phyloP scores from a whole-genome alignment of 78 protist genomes.

The Protostelium mycophagum region DNA sequence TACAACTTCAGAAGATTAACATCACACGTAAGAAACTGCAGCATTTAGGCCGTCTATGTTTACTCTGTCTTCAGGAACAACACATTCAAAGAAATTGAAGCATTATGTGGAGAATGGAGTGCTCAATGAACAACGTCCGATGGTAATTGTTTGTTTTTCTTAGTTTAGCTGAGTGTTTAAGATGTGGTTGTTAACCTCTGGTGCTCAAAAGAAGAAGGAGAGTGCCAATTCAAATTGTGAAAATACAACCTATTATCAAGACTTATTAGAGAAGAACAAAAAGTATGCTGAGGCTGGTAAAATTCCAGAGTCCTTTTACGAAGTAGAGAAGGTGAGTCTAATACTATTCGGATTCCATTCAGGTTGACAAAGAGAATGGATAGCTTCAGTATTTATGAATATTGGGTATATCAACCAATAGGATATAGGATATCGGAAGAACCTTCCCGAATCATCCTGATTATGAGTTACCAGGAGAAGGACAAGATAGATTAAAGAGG shows the following conservation, averaged over 20 bases:
- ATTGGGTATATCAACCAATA: too few relatives aligned
- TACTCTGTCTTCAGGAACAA: background rate
- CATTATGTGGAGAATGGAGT: background rate
- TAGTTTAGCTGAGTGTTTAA: too few relatives aligned
- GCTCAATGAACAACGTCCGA: background rate
- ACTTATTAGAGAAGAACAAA: background rate
- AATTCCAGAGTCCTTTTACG: background rate
- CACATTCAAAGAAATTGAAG: background rate
- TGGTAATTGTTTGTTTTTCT: background rate
- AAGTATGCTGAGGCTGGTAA: background rate
- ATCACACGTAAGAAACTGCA: background rate
- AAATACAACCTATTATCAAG: background rate
- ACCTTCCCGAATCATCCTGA: background rate
- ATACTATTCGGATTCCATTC: background rate
- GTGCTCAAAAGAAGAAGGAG: background rate
- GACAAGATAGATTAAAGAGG: background rate
- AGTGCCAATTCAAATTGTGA: background rate
- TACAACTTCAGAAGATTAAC: background rate
- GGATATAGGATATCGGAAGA: background rate
- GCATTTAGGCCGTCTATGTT: background rate
- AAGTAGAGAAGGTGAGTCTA: background rate
- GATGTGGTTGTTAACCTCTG: background rate
- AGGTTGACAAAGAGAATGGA: too few relatives aligned
- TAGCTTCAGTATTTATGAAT: too few relatives aligned
- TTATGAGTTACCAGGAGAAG: background rate